Evolutionary conservation across 306 rosid genomes (phyloP).

Genomic region (Cercis canadensis): DNA sequence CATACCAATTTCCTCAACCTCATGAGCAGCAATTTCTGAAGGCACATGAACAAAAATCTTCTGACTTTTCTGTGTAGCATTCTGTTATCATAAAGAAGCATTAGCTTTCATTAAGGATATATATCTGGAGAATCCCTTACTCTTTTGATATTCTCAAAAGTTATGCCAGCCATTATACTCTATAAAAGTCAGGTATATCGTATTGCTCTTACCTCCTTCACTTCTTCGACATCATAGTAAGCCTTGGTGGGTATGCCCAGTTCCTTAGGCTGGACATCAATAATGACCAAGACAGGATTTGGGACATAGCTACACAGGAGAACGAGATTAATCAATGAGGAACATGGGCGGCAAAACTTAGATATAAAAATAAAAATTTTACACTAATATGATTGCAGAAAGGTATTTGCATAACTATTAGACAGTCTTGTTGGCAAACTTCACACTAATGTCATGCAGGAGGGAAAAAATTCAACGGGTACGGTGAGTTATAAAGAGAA

Average conservation of each 20-base stretch:
- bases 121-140: neutral
- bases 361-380: neutral
- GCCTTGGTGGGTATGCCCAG: conserved; percentile 80
- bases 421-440: neutral
- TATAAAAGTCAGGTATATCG: neutral
- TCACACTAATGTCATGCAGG: neutral
- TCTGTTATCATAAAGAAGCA: conserved; percentile 46
- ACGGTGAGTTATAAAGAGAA: no score
- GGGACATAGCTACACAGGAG: conserved; percentile 65
- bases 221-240: conserved; percentile 74
- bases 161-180: neutral
- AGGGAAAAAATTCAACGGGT: neutral
- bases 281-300: conserved; percentile 88
- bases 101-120: conserved; percentile 3
- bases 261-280: conserved; percentile 84
- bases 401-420: neutral
- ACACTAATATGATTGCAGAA: neutral
- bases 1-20: conserved; percentile 79
- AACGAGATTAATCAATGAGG: neutral
- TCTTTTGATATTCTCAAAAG: neutral
- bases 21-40: conserved; percentile 75
- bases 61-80: conserved; percentile 78
- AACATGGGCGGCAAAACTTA: neutral
- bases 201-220: conserved; percentile 52
- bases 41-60: conserved; percentile 73